These are phyloP conservation scores for Pelargonium cotyledonis DNA, from an alignment of 441 rosid genomes.

Conservation along the genomic window DNA sequence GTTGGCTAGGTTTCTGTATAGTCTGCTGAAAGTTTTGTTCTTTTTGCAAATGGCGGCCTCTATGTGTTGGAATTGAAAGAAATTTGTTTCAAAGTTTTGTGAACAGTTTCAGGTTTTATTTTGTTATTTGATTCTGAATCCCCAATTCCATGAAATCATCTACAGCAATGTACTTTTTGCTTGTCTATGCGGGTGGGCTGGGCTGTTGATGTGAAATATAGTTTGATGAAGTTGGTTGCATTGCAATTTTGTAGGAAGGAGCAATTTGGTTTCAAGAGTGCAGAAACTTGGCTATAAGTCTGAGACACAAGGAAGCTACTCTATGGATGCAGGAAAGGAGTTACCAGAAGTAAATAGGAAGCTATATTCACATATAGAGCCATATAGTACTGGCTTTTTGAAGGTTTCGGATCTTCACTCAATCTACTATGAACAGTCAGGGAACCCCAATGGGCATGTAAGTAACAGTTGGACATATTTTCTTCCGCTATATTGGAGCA, in stretches of 20 bases:
- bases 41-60: neutral
- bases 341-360: conserved; percentile 31
- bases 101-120: no score
- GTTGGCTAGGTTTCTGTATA: neutral
- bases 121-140: neutral
- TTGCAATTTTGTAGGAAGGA: conserved; percentile 23
- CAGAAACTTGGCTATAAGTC: conserved; percentile 26
- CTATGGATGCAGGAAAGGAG: conserved; percentile 42
- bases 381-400: conserved; percentile 53
- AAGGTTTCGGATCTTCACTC: conserved; percentile 76
- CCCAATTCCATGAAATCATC: neutral
- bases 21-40: neutral
- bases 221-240: neutral
- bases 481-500: no score
- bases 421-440: conserved; percentile 81
- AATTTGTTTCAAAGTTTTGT: neutral
- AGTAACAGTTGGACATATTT: conserved; percentile 17
- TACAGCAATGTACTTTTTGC: neutral
- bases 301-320: conserved; percentile 28
- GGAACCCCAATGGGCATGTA: conserved; percentile 82
- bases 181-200: neutral
- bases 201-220: neutral
- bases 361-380: conserved; percentile 60
- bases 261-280: conserved; percentile 16
- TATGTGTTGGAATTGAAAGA: neutral